Conservation (phyloP, 805 yeast genomes). For the Saccharomycopsis olivae region DNA sequence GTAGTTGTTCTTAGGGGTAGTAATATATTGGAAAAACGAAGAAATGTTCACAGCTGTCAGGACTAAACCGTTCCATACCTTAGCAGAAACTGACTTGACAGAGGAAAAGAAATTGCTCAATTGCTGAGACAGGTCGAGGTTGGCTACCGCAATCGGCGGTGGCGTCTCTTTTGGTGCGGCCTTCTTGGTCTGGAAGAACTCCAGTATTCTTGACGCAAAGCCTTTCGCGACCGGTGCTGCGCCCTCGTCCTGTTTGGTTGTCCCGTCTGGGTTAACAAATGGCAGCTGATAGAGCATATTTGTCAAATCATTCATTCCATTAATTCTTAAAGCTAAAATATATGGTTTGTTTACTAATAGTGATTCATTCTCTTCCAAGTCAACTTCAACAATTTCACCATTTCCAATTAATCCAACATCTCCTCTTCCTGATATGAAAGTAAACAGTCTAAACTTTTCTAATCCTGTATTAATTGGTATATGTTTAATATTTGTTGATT, state of each 20-base stretch:
- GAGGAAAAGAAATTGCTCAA: background rate
- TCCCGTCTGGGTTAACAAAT: background rate
- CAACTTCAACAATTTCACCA: conserved; percentile 31
- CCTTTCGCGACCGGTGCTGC: background rate
- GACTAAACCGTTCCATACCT: background rate
- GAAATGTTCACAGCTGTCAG: no score
- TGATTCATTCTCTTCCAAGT: conserved; percentile 28
- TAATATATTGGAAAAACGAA: no score
- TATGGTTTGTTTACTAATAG: conserved; percentile 28
- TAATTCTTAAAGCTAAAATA: conserved; percentile 31
- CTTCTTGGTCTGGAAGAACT: background rate
- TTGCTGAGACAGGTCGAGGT: background rate
- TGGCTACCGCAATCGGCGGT: background rate
- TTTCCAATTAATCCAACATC: conserved; percentile 31
- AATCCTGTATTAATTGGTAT: conserved; percentile 5
- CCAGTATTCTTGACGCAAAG: background rate
- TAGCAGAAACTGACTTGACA: background rate
- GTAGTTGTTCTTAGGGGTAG: background rate
- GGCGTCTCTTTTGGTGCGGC: background rate
- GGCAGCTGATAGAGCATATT: conserved; percentile 5
- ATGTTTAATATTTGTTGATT: background rate
- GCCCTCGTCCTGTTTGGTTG: background rate
- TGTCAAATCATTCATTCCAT: conserved; percentile 31
- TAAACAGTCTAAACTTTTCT: conserved; percentile 22
- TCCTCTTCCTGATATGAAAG: conserved; percentile 34